Evolutionary conservation across 208 protist genomes (phyloP).

Genomic region (Leishmania arabica): DNA sequence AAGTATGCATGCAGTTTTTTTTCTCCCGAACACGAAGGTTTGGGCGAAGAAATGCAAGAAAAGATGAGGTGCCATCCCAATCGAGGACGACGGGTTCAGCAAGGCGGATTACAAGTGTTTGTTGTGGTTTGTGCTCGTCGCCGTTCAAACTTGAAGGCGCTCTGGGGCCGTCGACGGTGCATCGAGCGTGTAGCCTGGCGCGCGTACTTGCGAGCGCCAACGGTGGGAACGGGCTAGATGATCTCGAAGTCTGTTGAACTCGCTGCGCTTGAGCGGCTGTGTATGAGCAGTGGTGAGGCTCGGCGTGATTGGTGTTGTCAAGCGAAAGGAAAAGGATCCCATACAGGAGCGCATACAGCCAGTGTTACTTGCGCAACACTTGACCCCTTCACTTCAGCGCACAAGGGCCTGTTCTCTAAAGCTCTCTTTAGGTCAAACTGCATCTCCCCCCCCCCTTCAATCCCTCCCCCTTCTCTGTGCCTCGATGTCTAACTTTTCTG

Average conservation of each 20-base stretch:
- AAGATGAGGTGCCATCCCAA: neutral
- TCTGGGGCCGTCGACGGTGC: neutral
- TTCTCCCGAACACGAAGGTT: neutral
- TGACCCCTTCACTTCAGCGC: no score
- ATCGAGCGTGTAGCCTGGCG: neutral
- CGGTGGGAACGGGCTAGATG: neutral
- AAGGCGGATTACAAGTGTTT: neutral
- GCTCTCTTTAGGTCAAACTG: neutral
- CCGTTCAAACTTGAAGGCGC: neutral
- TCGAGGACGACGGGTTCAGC: neutral
- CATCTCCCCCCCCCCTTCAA: no score
- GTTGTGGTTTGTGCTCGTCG: neutral
- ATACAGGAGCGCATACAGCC: neutral
- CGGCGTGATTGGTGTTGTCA: no score
- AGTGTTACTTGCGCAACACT: neutral
- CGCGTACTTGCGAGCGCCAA: neutral
- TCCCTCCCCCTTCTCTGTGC: no score
- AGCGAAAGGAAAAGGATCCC: neutral
- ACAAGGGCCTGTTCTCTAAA: no score
- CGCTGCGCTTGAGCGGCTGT: neutral
- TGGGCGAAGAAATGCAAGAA: neutral
- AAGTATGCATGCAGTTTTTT: neutral
- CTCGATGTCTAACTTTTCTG: neutral
- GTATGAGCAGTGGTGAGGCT: neutral
- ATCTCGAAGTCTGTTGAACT: neutral